Percentiles rank a stretch among this genome's conserved stretches.
phyloP scores from a whole-genome alignment of 2,329 filamentous ascomycete species.

The Pseudocercospora fuligena region DNA sequence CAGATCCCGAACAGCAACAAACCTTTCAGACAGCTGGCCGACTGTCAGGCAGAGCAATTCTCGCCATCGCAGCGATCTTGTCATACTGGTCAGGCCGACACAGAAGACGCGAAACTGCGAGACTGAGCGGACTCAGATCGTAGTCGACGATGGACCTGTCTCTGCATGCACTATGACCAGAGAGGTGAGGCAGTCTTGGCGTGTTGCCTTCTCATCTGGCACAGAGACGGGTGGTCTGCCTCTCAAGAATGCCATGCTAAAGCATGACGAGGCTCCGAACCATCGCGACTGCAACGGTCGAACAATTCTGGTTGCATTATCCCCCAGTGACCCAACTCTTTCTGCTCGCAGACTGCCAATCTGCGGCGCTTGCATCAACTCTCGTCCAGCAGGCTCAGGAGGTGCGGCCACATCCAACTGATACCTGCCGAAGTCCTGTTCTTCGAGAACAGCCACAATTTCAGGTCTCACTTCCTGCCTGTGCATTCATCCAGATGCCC shows the following conservation, averaged over 20 bases:
- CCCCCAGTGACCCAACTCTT: not conserved
- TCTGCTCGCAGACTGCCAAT: not conserved
- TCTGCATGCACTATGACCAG: not conserved
- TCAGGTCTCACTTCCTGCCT: not conserved
- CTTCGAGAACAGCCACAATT: not conserved
- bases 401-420: slow-evolving; percentile 1
- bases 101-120: not conserved
- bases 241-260: not conserved
- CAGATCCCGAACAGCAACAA: no score
- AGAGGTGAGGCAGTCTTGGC: not conserved
- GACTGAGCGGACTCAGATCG: not conserved
- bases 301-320: not conserved
- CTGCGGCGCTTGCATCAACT: not conserved
- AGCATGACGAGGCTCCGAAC: not conserved
- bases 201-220: not conserved
- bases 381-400: not conserved
- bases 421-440: not conserved
- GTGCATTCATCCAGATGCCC: not conserved
- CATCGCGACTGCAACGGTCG: not conserved
- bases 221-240: not conserved
- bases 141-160: not conserved
- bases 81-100: not conserved
- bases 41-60: not conserved
- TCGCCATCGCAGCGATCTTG: not conserved
- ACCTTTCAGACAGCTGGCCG: no score